Percentiles rank a stretch among this genome's conserved stretches.
phyloP scores from a whole-genome alignment of 2,329 filamentous ascomycete species.

The Fonsecaea erecta region DNA sequence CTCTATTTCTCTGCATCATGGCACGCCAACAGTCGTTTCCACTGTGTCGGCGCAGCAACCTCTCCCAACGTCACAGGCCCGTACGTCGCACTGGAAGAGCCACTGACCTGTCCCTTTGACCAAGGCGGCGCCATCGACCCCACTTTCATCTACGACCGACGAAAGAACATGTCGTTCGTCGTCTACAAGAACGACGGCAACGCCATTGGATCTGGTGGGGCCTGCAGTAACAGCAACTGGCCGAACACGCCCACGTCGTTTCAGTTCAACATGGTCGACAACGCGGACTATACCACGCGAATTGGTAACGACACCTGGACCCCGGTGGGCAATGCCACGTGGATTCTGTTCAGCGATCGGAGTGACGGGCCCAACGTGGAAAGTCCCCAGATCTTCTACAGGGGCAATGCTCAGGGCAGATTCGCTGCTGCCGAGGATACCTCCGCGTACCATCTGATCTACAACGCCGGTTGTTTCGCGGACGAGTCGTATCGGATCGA shows the following conservation, averaged over 20 bases:
- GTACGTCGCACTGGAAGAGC: slow-evolving; percentile 48
- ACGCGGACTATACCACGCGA: slow-evolving; percentile 12
- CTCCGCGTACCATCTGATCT: slow-evolving; percentile 23
- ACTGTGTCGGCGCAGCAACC: slow-evolving; percentile 62
- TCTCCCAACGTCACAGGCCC: slow-evolving; percentile 54
- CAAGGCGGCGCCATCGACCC: slow-evolving; percentile 65
- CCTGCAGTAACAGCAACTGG: slow-evolving; percentile 36
- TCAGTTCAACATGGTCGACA: slow-evolving; percentile 14
- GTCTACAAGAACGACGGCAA: slow-evolving; percentile 67
- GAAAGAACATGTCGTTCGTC: slow-evolving; percentile 44
- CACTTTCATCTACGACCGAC: slow-evolving; percentile 58
- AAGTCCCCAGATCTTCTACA: slow-evolving; percentile 18
- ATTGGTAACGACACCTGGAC: slow-evolving; percentile 9
- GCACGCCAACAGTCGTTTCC: slow-evolving; percentile 44
- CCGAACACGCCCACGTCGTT: slow-evolving; percentile 43
- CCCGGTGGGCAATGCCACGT: slow-evolving; percentile 11
- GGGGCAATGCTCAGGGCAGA: slow-evolving; percentile 7
- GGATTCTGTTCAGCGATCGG: slow-evolving; percentile 8
- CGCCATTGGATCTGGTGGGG: slow-evolving; percentile 47
- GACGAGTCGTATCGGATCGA: slow-evolving; percentile 24
- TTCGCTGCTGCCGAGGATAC: background rate
- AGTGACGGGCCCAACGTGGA: slow-evolving; percentile 22
- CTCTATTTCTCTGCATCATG: slow-evolving; percentile 59
- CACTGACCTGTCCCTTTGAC: slow-evolving; percentile 55
- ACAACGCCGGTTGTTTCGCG: slow-evolving; percentile 21